Percentiles rank a stretch among this genome's conserved stretches.
phyloP scores from a whole-genome alignment of 305 asterid genomes.

The Solanum hybrid region DNA sequence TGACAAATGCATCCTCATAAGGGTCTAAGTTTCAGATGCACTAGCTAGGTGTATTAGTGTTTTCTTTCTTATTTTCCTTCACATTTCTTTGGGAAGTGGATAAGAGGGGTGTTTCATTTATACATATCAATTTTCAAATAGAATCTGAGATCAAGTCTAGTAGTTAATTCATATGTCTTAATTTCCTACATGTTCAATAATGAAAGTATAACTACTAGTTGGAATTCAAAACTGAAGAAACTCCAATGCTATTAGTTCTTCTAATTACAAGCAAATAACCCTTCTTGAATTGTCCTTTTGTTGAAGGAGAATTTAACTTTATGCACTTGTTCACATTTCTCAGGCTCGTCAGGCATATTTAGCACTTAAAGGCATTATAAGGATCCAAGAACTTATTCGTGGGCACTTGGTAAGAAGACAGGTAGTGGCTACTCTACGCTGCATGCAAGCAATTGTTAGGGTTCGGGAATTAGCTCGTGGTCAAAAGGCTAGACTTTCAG shows the following conservation, averaged over 20 bases:
- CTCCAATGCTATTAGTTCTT: background rate
- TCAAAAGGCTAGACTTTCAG: constrained; percentile 41
- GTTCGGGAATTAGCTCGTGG: constrained; percentile 82
- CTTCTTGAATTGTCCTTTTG: background rate
- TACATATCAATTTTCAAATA: background rate
- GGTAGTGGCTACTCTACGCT: constrained; percentile 72
- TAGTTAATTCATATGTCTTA: background rate
- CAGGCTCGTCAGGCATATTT: constrained; percentile 94
- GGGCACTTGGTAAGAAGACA: constrained; percentile 96
- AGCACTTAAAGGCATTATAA: constrained; percentile 84
- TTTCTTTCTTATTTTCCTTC: no score
- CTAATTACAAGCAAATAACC: background rate
- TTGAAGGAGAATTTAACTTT: background rate
- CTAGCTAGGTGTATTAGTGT: background rate
- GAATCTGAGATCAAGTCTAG: background rate
- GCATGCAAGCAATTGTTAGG: constrained; percentile 70
- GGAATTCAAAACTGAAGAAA: background rate
- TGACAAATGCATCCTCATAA: background rate
- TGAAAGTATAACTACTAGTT: background rate
- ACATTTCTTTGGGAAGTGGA: no score
- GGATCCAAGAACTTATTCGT: constrained; percentile 88
- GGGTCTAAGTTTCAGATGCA: background rate
- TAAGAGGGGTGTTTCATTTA: background rate
- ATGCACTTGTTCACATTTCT: background rate
- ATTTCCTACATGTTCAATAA: background rate